Conservation (phyloP, 495 filamentous ascomycete species). For the Trichoderma reesei region DNA sequence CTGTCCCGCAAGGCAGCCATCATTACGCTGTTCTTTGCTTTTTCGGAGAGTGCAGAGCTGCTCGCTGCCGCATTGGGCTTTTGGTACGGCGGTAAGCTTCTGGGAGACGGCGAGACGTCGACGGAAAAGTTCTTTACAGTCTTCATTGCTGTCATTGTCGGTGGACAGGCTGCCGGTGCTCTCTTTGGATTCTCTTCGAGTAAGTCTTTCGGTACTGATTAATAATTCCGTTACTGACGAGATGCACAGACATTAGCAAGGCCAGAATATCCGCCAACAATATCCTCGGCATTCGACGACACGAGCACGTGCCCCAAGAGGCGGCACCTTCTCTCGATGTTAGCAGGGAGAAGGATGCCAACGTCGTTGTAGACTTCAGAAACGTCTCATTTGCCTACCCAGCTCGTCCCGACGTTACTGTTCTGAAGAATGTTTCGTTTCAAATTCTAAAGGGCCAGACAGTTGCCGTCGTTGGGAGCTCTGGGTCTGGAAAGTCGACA, state of each 20-base stretch:
- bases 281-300: too few relatives aligned
- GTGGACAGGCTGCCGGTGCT: neutral
- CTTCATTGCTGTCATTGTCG: slow-evolving; percentile 6
- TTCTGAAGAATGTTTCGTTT: too few relatives aligned
- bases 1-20: too few relatives aligned
- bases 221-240: too few relatives aligned
- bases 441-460: slow-evolving; percentile 27
- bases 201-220: too few relatives aligned
- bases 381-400: neutral
- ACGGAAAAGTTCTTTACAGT: neutral
- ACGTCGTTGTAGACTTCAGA: neutral
- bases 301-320: too few relatives aligned
- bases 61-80: neutral
- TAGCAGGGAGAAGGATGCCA: neutral
- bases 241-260: too few relatives aligned
- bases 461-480: slow-evolving; percentile 71
- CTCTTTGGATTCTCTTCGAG: neutral
- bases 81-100: slow-evolving; percentile 10
- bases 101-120: slow-evolving; percentile 13
- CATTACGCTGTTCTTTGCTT: neutral
- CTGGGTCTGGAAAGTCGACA: slow-evolving; percentile 77
- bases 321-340: too few relatives aligned
- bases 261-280: too few relatives aligned
- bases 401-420: too few relatives aligned
- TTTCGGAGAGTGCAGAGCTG: neutral